Percentiles rank a stretch among this genome's conserved stretches.
Conservation (phyloP, 805 yeast species). For the Starmerella stellata region DNA sequence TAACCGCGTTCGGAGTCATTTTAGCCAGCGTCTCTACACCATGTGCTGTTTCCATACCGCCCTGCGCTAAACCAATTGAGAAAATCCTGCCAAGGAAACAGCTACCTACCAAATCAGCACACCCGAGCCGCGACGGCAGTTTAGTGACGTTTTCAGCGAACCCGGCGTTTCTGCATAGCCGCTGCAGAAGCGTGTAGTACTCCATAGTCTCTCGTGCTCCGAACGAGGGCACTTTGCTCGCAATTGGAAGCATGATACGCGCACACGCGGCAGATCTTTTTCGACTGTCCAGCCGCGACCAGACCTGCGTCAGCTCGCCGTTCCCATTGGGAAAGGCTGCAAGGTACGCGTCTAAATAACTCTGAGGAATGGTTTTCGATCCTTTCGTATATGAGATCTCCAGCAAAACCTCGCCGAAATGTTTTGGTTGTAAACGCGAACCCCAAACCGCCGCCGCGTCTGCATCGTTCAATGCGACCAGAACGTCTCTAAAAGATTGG, state of each 20-base stretch:
- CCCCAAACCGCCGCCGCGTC: not conserved
- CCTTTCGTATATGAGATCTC: not conserved
- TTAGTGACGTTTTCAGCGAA: not conserved
- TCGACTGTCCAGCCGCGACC: too few species aligned
- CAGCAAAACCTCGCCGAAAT: not conserved
- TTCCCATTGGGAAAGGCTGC: too few species aligned
- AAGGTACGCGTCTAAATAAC: too few species aligned
- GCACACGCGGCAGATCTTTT: too few species aligned
- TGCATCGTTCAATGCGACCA: not conserved
- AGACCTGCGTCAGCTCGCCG: too few species aligned
- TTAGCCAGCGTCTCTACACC: not conserved
- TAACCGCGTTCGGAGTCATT: not conserved
- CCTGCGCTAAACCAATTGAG: not conserved
- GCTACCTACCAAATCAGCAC: not conserved
- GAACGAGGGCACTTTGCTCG: not conserved
- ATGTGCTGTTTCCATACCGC: not conserved
- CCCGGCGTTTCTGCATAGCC: not conserved
- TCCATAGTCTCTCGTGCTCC: not conserved
- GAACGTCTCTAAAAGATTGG: too few species aligned
- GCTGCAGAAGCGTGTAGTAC: not conserved
- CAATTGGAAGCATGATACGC: not conserved
- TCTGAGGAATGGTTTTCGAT: not conserved
- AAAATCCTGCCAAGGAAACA: not conserved
- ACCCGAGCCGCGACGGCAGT: not conserved
- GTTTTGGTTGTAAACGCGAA: not conserved